Base-by-base conservation (phyloP, 208 protist species). In the Crithidia mellificae region DNA sequence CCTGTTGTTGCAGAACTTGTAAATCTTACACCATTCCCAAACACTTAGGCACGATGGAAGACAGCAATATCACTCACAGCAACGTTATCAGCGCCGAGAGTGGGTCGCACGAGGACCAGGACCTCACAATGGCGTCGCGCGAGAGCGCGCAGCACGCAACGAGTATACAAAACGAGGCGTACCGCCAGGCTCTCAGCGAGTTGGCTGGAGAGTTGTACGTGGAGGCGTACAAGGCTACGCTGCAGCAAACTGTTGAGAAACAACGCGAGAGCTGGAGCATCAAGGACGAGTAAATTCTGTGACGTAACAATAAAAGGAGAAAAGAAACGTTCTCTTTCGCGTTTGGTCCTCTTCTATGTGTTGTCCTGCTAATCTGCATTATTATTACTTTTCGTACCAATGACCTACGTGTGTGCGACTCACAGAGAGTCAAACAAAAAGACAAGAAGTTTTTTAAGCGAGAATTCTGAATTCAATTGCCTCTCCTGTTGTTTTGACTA, bases 151-250 rank as follows among this genome's bases (percentile, higher is more conserved):
- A 74, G 54, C 84, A 80, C 46, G 49, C 63, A 39, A 51, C 52
- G 22, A 71, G 57, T 11, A 67, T 94, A 34, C 78, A 72, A 25
- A 87, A 78, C 36, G 84, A 91, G 51, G 89, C 89, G 14, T 88
- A 90, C 57, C 81, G 81, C 12, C 77, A 91, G 43, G 86, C 76
- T 15, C 59, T 92, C 19, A 79, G 80, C 53, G 89, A 92, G 63
- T 44, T 94, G 46, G 85, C 86, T 22, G 89, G 86, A 12, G 86
- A 92, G 61, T 34, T 92, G 1, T 94, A 91, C 67, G 46, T 78
- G 0, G 68, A 74, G 29, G 77, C 74, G 30, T 94, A 92, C 80
- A 77, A 70, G 47, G 58, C 39, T 19, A 63, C 78, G 9, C 66
- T 90, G 34, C 43, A 67, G 22, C 27, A 58, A 36, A 27, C 49